A percentile compares a stretch with the other conserved stretches of the same genome.
Evolutionary conservation across 257 asterid species (phyloP).

Genomic region (Ilex aquifolium): DNA sequence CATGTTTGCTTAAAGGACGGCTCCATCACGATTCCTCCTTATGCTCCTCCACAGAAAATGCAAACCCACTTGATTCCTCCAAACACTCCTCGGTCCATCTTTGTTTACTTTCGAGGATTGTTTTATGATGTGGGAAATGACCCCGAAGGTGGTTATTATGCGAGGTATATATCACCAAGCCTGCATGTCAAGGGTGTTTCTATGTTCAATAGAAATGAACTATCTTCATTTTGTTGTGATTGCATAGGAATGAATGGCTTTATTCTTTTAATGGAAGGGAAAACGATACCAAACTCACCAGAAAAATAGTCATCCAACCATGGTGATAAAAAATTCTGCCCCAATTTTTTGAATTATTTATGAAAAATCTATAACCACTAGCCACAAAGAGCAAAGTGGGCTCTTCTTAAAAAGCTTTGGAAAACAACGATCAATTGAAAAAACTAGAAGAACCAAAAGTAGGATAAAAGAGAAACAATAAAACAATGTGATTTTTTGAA

Average conservation of each 20-base stretch:
- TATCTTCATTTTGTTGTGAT: too few relatives aligned
- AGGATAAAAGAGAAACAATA: neutral
- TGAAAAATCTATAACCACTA: too few relatives aligned
- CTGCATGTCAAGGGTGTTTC: neutral
- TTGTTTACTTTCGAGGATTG: constrained; percentile 88
- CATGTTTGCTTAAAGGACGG: constrained; percentile 85
- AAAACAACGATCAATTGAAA: too few relatives aligned
- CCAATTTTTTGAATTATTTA: too few relatives aligned
- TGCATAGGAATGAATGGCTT: neutral
- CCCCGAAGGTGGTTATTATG: constrained; percentile 92
- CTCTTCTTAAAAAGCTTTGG: neutral
- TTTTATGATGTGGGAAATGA: constrained; percentile 78
- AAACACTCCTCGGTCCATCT: constrained; percentile 78
- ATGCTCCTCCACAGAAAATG: constrained; percentile 94
- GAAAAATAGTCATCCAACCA: neutral
- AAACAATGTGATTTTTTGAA: too few relatives aligned
- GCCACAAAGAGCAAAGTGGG: neutral
- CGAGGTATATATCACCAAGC: constrained; percentile 38
- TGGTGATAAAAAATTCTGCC: too few relatives aligned
- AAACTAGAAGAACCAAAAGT: neutral
- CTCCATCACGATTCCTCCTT: constrained; percentile 81
- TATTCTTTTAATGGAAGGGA: neutral
- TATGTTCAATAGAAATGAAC: neutral
- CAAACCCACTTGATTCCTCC: constrained; percentile 84
- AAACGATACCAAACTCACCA: neutral